Evolutionary conservation across 2,329 filamentous ascomycete species (phyloP).

Genomic region (Fusarium tjaetaba): DNA sequence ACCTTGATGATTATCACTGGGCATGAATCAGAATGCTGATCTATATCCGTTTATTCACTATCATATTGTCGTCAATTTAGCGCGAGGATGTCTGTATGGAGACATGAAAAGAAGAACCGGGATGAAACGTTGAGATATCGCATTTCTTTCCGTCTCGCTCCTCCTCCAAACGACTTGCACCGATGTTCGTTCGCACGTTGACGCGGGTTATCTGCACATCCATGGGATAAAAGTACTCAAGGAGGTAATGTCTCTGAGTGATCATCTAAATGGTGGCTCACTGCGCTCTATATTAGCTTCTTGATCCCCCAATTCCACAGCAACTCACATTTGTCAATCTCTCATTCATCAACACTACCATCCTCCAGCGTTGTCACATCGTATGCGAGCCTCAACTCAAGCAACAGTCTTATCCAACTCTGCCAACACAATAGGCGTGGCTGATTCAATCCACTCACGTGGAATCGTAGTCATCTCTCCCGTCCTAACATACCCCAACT

Average conservation of each 20-base stretch:
- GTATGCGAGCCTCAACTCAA: background rate
- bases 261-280: background rate
- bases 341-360: background rate
- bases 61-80: background rate
- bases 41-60: background rate
- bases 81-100: background rate
- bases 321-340: background rate
- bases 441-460: slow-evolving; percentile 26
- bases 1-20: background rate
- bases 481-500: slow-evolving; percentile 48
- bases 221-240: too few species aligned
- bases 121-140: background rate
- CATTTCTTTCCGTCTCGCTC: background rate
- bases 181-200: background rate
- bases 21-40: background rate
- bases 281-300: background rate
- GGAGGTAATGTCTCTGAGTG: background rate
- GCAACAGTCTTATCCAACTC: slow-evolving; percentile 48
- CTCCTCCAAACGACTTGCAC: background rate
- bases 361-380: background rate
- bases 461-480: slow-evolving; percentile 49
- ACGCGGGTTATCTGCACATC: background rate
- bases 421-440: slow-evolving; percentile 47
- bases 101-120: background rate
- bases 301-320: too few species aligned